Percentiles rank a stretch among this genome's conserved stretches.
Conservation (phyloP, 768 basidiomycete genomes). For the Leucosporidium yakuticum region DNA sequence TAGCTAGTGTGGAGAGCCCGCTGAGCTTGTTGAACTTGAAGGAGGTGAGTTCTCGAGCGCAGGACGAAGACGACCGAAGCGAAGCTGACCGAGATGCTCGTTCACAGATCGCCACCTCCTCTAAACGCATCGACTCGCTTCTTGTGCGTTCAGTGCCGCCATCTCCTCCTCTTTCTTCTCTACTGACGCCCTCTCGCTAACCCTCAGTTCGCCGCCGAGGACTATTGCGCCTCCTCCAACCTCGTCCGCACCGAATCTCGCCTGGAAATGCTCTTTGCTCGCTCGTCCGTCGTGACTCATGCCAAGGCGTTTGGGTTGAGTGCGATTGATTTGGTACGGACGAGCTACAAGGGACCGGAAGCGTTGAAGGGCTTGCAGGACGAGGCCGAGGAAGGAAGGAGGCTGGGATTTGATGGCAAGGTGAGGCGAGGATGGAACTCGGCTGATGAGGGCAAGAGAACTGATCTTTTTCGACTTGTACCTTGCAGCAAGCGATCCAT, state of each 20-base stretch:
- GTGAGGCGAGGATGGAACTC: conserved; percentile 42
- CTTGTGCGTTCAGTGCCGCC: conserved; percentile 43
- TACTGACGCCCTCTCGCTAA: background rate
- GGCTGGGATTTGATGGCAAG: conserved; percentile 88
- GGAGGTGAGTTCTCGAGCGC: conserved; percentile 26
- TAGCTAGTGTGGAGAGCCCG: conserved; percentile 84
- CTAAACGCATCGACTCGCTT: conserved; percentile 49
- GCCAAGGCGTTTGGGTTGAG: conserved; percentile 77
- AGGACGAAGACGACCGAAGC: background rate
- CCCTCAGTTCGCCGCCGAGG: conserved; percentile 83
- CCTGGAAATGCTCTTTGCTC: conserved; percentile 71
- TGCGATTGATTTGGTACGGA: conserved; percentile 78
- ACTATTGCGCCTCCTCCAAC: conserved; percentile 85
- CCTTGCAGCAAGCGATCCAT: conserved; percentile 76
- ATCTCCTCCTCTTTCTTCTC: conserved; percentile 54
- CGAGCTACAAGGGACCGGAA: conserved; percentile 78
- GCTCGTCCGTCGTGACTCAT: conserved; percentile 70
- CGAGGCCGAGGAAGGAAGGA: conserved; percentile 71
- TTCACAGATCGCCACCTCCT: conserved; percentile 61
- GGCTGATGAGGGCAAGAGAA: background rate
- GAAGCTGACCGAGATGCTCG: background rate
- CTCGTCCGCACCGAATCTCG: conserved; percentile 70
- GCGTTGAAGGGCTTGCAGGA: conserved; percentile 60
- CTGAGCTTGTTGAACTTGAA: conserved; percentile 60
- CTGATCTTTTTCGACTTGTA: background rate